Percentiles rank a stretch among this genome's conserved stretches.
Conservation (phyloP, 805 yeast genomes). For the Wickerhamomyces queroliae region DNA sequence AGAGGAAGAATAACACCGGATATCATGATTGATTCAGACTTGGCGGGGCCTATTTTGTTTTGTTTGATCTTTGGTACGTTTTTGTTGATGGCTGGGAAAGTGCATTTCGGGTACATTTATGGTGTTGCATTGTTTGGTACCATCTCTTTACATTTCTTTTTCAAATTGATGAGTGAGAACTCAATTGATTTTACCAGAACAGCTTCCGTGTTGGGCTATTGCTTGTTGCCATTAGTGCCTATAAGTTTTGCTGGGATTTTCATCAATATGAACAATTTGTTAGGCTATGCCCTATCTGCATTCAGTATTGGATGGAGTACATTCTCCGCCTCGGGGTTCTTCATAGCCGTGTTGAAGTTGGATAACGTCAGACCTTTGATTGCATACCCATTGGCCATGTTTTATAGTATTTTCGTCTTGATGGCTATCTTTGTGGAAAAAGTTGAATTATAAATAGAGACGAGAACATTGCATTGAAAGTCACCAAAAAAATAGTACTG, state of each 20-base stretch:
- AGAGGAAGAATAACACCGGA: conserved; percentile 58
- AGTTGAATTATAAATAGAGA: neutral
- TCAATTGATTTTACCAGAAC: conserved; percentile 58
- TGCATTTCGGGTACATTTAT: conserved; percentile 94
- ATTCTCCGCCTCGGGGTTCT: conserved; percentile 86
- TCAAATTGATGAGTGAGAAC: conserved; percentile 76
- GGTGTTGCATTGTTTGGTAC: conserved; percentile 95
- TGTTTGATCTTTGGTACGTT: conserved; percentile 83
- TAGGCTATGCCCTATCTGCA: conserved; percentile 67
- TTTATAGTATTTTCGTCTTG: conserved; percentile 89
- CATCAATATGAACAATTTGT: conserved; percentile 56
- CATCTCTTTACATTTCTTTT: conserved; percentile 71
- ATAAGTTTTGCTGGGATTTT: conserved; percentile 64
- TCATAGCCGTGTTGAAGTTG: conserved; percentile 77
- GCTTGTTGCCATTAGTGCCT: conserved; percentile 82
- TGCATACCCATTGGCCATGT: conserved; percentile 89
- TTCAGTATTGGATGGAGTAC: conserved; percentile 86
- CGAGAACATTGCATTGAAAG: neutral
- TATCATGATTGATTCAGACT: conserved; percentile 80
- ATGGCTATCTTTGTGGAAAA: conserved; percentile 80
- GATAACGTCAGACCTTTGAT: conserved; percentile 83
- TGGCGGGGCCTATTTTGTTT: conserved; percentile 92
- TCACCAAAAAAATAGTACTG: too few species aligned
- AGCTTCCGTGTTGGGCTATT: conserved; percentile 90
- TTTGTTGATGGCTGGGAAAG: conserved; percentile 81